Evolutionary conservation across 768 basidiomycete genomes (phyloP).

Genomic region (Russula sp.): DNA sequence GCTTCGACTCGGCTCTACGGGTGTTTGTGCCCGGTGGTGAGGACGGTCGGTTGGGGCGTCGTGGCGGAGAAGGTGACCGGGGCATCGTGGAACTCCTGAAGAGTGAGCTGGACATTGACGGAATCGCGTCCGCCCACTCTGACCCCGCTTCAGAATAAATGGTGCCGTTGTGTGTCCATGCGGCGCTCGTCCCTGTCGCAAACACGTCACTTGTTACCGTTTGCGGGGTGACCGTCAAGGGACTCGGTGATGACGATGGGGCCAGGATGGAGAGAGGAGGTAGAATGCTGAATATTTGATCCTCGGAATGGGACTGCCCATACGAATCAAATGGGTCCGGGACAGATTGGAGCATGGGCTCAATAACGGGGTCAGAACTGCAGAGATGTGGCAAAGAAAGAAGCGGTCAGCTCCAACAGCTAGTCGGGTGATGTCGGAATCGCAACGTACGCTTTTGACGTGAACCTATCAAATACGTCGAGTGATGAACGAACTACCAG

Average conservation of each 20-base stretch:
- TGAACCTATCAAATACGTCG: slow-evolving; percentile 86
- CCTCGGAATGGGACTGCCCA: slow-evolving; percentile 78
- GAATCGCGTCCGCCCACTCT: slow-evolving; percentile 41
- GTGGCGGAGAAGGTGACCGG: slow-evolving; percentile 44
- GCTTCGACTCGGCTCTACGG: slow-evolving; percentile 47
- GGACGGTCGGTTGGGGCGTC: slow-evolving; percentile 5
- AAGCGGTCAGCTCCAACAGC: slow-evolving; percentile 1
- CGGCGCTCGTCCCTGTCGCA: slow-evolving; percentile 7
- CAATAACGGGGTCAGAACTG: slow-evolving; percentile 83
- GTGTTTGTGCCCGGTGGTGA: slow-evolving; percentile 13
- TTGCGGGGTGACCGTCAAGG: slow-evolving; percentile 41
- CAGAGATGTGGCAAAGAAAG: slow-evolving; percentile 9
- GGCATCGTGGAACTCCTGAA: slow-evolving; percentile 24
- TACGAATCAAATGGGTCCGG: slow-evolving; percentile 94
- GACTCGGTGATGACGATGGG: slow-evolving; percentile 53
- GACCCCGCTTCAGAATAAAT: slow-evolving; percentile 31
- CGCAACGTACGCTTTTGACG: slow-evolving; percentile 71
- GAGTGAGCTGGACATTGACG: slow-evolving; percentile 23
- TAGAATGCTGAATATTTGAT: slow-evolving; percentile 89
- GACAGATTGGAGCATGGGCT: slow-evolving; percentile 82
- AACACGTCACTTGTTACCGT: slow-evolving; percentile 16
- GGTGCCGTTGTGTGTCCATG: slow-evolving; percentile 26
- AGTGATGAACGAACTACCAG: slow-evolving; percentile 83
- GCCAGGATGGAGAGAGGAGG: slow-evolving; percentile 71
- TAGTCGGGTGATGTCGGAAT: background rate